These are phyloP conservation scores for Moesziomyces sp. DNA, from an alignment of 1,284 basidiomycete genomes.

Conservation along the genomic window DNA sequence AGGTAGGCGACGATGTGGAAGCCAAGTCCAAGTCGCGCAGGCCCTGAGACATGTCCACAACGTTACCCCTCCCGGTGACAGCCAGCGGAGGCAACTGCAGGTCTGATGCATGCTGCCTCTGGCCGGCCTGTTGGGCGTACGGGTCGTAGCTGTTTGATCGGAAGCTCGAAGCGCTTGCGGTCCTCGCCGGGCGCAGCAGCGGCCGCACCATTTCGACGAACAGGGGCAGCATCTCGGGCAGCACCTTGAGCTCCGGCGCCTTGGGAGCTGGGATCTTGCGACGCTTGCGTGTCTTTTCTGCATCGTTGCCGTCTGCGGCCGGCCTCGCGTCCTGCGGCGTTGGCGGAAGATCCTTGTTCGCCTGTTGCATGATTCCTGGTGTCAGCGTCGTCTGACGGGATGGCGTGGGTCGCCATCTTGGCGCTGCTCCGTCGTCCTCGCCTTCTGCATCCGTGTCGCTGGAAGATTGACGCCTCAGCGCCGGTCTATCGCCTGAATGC, in stretches of 20 bases:
- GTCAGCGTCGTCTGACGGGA: conserved; percentile 39
- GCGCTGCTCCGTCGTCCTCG: conserved; percentile 18
- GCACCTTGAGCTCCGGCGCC: conserved; percentile 80
- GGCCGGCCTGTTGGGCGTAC: conserved; percentile 3
- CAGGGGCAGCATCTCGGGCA: conserved; percentile 62
- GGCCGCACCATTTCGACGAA: conserved; percentile 62
- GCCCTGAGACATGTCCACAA: conserved; percentile 5
- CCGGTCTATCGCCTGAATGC: conserved; percentile 32
- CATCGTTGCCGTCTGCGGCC: not conserved
- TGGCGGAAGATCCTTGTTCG: conserved; percentile 53
- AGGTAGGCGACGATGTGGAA: conserved; percentile 17
- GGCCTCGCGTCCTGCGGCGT: conserved; percentile 19
- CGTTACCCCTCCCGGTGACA: conserved; percentile 1
- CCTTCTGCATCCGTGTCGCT: conserved; percentile 29
- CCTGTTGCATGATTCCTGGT: conserved; percentile 16
- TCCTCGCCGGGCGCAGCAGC: conserved; percentile 42
- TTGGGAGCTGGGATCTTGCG: conserved; percentile 72
- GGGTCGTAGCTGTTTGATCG: conserved; percentile 37
- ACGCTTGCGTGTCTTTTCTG: conserved; percentile 63
- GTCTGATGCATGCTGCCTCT: not conserved
- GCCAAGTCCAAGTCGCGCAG: conserved; percentile 27
- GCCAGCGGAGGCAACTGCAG: conserved; percentile 13
- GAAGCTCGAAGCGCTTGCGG: conserved; percentile 45
- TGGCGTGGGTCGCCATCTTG: conserved; percentile 40
- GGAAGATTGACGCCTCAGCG: conserved; percentile 1